These are phyloP conservation scores for Penstemon davidsonii DNA, from an alignment of 257 asterid genomes.

Conservation along the genomic window DNA sequence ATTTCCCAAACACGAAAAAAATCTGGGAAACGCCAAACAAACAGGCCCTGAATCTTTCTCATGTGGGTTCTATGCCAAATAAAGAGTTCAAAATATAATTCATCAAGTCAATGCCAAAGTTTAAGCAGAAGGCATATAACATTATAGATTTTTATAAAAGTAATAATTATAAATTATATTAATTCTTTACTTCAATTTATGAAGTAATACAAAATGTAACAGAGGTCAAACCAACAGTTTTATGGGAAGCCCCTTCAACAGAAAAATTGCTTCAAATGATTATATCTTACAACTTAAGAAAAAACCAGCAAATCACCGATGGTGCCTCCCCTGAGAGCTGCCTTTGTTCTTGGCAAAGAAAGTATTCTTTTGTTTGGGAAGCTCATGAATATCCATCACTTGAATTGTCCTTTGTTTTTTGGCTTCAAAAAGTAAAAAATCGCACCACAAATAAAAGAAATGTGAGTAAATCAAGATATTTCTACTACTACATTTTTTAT, in stretches of 20 bases:
- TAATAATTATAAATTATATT: background rate
- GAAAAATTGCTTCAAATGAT: slow-evolving; percentile 23
- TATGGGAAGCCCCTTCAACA: slow-evolving; percentile 26
- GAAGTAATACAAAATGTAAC: slow-evolving; percentile 2
- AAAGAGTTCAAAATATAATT: no score
- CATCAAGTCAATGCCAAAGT: no score
- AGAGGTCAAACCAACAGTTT: slow-evolving; percentile 27
- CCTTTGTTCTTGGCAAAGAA: slow-evolving; percentile 87
- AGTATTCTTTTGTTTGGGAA: slow-evolving; percentile 84
- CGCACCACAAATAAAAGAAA: slow-evolving; percentile 18
- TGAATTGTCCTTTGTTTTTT: slow-evolving; percentile 95
- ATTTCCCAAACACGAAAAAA: no score
- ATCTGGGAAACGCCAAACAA: no score
- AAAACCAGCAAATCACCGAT: slow-evolving; percentile 52
- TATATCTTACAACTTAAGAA: slow-evolving; percentile 21
- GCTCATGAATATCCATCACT: slow-evolving; percentile 94
- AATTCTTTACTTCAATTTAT: slow-evolving; percentile 31
- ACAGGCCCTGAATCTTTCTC: no score
- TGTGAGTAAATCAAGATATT: background rate
- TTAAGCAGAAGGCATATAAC: no score
- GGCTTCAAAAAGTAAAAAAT: slow-evolving; percentile 57
- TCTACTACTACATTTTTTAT: background rate
- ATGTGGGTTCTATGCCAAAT: no score
- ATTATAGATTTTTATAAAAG: no score
- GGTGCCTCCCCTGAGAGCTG: slow-evolving; percentile 83